Base-by-base conservation (phyloP, 2,329 filamentous ascomycete genomes). In the Colletotrichum abscissum region DNA sequence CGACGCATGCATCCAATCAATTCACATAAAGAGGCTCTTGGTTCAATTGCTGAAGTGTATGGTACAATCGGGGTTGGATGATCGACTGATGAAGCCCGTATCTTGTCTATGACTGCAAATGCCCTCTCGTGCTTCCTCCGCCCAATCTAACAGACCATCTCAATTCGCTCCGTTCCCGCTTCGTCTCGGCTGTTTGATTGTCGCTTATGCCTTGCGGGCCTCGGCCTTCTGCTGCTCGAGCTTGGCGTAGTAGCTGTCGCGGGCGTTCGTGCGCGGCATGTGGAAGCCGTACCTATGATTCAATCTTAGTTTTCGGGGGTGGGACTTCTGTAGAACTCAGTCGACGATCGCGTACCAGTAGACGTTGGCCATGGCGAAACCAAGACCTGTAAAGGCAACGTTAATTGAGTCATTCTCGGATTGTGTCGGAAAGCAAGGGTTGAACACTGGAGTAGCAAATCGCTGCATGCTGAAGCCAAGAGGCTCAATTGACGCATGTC, bases 261-360 rank as follows among this genome's bases (percentile, higher is more conserved):
- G 89, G 76, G 85, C 86, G 79, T 86, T 81, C 79, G 88, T 90
- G 82, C 89, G 88, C 77, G 89, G 89, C 79, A 90, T 83, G 84
- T 91, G 89, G 85, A 81, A 91, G 81, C 89, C 89, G 86, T 91
- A 89, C 89, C 89, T 91, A 76, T 76, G 26, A n/a, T 64, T 11
- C 19, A 19, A 19, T 54, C 46, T 58, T 68, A 63, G 63, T 73
- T 58, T 58, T 19, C 6, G 38, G 26, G 55, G 33, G 33, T 33
- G n/a, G n/a, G 57, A 16, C 24, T 67, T 52, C 35, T 16, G 35
- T 1, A 46, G 7, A 59, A 56, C 14, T 71, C 22, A 62, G 28
- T 56, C 6, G 46, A 16, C 22, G 49, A 38, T 63, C 66, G 76
- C 88, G 78, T 89, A 91, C 89, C 89, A 91, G 85, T 86, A 91